These are phyloP conservation scores for Hymenochaete sp. DNA, from an alignment of 1,284 basidiomycete species.

Conservation along the genomic window DNA sequence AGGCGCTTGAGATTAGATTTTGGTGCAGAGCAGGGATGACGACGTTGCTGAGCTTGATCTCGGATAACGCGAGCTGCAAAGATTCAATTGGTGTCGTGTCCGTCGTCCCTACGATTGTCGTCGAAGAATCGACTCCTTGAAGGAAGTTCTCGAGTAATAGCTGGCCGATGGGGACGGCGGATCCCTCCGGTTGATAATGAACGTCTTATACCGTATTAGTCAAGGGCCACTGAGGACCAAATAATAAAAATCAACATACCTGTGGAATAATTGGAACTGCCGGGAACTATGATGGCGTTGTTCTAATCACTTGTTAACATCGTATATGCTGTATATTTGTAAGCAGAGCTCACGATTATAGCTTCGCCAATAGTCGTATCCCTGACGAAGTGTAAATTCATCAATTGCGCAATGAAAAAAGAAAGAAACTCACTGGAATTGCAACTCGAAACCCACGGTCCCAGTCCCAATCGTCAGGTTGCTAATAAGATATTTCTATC, in stretches of 20 bases:
- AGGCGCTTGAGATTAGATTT: slow-evolving; percentile 50
- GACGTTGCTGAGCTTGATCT: slow-evolving; percentile 53
- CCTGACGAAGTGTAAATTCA: slow-evolving; percentile 25
- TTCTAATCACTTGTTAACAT: slow-evolving; percentile 30
- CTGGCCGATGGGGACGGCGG: slow-evolving; percentile 46
- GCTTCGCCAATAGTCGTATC: slow-evolving; percentile 51
- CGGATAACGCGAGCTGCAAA: slow-evolving; percentile 54
- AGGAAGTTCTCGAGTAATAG: slow-evolving; percentile 63
- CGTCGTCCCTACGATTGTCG: slow-evolving; percentile 50
- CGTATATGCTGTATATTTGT: slow-evolving; percentile 21
- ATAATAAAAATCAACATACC: slow-evolving; percentile 26
- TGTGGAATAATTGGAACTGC: slow-evolving; percentile 44
- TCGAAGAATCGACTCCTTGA: slow-evolving; percentile 52
- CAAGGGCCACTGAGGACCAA: not conserved
- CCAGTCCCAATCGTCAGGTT: slow-evolving; percentile 65
- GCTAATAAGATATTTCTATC: slow-evolving; percentile 30
- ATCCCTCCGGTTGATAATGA: slow-evolving; percentile 55
- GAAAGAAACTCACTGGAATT: slow-evolving; percentile 42
- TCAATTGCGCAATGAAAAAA: not conserved
- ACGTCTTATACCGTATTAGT: slow-evolving; percentile 37
- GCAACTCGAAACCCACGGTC: slow-evolving; percentile 54
- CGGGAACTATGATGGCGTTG: slow-evolving; percentile 48
- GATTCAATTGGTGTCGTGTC: slow-evolving; percentile 59
- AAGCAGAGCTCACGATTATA: slow-evolving; percentile 38
- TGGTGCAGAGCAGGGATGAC: slow-evolving; percentile 60